These are phyloP conservation scores for Nematodospora valgi DNA, from an alignment of 805 yeast species.

Conservation along the genomic window DNA sequence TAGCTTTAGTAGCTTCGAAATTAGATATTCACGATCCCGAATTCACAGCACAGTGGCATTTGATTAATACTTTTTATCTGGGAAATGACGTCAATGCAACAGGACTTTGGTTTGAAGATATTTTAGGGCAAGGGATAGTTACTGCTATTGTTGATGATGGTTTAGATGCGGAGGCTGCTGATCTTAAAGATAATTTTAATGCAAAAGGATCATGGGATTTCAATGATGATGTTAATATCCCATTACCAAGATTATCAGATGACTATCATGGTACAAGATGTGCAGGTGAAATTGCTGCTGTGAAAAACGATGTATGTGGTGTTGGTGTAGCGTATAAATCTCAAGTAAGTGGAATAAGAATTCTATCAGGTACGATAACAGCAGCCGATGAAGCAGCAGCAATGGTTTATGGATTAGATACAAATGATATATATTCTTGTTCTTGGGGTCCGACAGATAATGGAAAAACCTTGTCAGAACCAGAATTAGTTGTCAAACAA, in stretches of 20 bases:
- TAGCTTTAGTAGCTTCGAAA: slow-evolving; percentile 45
- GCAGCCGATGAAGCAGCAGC: slow-evolving; percentile 91
- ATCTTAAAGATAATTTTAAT: slow-evolving; percentile 66
- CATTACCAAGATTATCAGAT: slow-evolving; percentile 74
- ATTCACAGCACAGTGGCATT: slow-evolving; percentile 88
- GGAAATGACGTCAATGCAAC: slow-evolving; percentile 86
- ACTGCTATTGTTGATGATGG: slow-evolving; percentile 96
- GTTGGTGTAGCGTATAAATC: slow-evolving; percentile 92
- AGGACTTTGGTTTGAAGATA: slow-evolving; percentile 78
- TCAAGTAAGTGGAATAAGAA: slow-evolving; percentile 85
- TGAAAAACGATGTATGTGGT: slow-evolving; percentile 87
- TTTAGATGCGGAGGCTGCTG: slow-evolving; percentile 74
- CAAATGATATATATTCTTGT: slow-evolving; percentile 92
- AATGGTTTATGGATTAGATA: slow-evolving; percentile 71
- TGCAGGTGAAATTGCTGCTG: slow-evolving; percentile 96
- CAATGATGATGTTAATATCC: slow-evolving; percentile 70
- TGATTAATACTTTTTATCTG: slow-evolving; percentile 67
- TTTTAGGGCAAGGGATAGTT: slow-evolving; percentile 78
- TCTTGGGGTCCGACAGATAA: slow-evolving; percentile 99
- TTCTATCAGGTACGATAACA: slow-evolving; percentile 75
- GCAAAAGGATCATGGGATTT: slow-evolving; percentile 90
- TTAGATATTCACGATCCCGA: slow-evolving; percentile 77
- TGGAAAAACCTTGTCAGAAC: slow-evolving; percentile 83
- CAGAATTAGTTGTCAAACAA: slow-evolving; percentile 70
- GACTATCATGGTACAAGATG: slow-evolving; percentile 97